Conservation (phyloP, 352 stramenopile species). For the Halophytophthora polymorphica region DNA sequence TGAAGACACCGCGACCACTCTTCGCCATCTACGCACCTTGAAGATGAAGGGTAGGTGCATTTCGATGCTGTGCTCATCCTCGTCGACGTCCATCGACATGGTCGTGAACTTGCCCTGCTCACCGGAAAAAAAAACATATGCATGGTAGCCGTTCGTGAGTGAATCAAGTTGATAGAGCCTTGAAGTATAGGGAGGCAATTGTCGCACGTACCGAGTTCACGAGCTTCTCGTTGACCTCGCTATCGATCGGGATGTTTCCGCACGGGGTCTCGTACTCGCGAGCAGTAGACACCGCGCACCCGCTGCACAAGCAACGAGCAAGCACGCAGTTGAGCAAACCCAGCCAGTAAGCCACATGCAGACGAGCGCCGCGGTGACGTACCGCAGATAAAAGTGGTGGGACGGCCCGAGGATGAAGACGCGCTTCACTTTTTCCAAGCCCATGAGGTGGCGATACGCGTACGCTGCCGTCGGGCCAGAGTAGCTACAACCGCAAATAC, state of each 20-base stretch:
- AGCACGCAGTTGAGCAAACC: neutral
- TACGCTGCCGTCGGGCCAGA: conserved; percentile 92
- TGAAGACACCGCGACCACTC: neutral
- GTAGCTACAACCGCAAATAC: conserved; percentile 57
- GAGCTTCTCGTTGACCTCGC: conserved; percentile 87
- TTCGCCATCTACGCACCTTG: conserved; percentile 54
- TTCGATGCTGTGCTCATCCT: conserved; percentile 96
- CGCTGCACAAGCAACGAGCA: conserved; percentile 25
- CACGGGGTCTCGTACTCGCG: conserved; percentile 93
- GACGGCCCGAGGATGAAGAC: conserved; percentile 94
- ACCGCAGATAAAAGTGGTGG: conserved; percentile 95
- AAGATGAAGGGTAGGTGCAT: conserved; percentile 96
- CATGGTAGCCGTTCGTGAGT: too few relatives aligned
- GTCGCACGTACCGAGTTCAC: conserved; percentile 61
- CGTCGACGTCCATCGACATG: conserved; percentile 88
- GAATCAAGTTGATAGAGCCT: too few relatives aligned
- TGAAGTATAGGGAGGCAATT: too few relatives aligned
- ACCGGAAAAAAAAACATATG: conserved; percentile 2
- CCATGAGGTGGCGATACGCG: conserved; percentile 88
- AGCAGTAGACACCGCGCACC: conserved; percentile 82
- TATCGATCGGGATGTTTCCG: conserved; percentile 91
- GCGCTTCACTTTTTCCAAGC: conserved; percentile 64
- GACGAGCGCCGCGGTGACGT: conserved; percentile 13
- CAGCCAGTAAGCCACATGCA: neutral
- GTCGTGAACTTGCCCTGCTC: conserved; percentile 64